These are phyloP conservation scores for Phoenix roebelenii DNA, from an alignment of 176 grass and related monocot genomes.

Conservation along the genomic window DNA sequence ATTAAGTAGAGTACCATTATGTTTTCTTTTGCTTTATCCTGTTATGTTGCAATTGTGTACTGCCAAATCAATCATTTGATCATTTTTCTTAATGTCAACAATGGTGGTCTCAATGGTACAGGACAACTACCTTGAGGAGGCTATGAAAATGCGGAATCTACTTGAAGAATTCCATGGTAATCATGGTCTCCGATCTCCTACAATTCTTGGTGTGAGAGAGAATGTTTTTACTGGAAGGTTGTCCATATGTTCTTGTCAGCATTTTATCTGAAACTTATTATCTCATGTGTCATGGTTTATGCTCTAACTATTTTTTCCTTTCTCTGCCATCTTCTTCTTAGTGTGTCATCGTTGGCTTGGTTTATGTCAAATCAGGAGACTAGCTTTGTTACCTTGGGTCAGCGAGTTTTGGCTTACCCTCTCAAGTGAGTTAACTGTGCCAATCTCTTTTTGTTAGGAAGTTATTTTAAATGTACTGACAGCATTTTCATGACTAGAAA, in stretches of 20 bases:
- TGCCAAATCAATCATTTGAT: too few relatives aligned
- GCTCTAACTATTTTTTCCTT: background rate
- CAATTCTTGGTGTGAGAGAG: conserved; percentile 91
- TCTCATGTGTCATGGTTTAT: background rate
- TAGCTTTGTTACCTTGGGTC: conserved; percentile 95
- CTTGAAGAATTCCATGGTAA: conserved; percentile 82
- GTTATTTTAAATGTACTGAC: background rate
- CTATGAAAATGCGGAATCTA: conserved; percentile 97
- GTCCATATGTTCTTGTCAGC: conserved; percentile 17
- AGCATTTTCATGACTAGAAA: too few relatives aligned
- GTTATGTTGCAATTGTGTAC: too few relatives aligned
- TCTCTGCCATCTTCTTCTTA: conserved; percentile 21
- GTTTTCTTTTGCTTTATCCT: too few relatives aligned
- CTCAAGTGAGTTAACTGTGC: conserved; percentile 66
- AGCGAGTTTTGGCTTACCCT: conserved; percentile 75
- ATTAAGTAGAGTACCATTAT: too few relatives aligned
- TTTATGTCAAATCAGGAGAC: conserved; percentile 99
- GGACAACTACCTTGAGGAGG: conserved; percentile 98
- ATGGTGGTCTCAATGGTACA: conserved; percentile 10
- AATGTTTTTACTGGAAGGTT: conserved; percentile 98
- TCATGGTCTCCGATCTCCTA: conserved; percentile 57
- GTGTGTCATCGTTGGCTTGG: conserved; percentile 86
- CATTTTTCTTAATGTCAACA: too few relatives aligned
- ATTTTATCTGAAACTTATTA: conserved; percentile 14
- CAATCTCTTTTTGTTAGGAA: background rate